Percentiles rank a stretch among this genome's conserved stretches.
Conservation (phyloP, 441 rosid species). For the Populus tomentosa region DNA sequence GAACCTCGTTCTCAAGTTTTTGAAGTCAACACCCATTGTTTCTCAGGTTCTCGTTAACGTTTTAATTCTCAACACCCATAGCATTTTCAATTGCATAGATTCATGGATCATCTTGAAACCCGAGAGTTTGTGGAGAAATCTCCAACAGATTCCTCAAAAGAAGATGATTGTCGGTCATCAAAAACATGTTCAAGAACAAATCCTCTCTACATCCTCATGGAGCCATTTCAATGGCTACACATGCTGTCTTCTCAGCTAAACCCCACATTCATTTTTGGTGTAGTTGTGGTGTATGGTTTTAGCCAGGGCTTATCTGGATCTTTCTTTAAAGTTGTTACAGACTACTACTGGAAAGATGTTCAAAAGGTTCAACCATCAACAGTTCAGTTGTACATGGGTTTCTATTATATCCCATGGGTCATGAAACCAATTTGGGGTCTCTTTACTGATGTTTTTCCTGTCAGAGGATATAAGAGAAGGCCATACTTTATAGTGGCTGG, state of each 20-base stretch:
- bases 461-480: slow-evolving; percentile 62
- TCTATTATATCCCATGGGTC: slow-evolving; percentile 80
- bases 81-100: background rate
- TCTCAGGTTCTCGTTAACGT: background rate
- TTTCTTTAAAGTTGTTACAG: slow-evolving; percentile 63
- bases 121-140: slow-evolving; percentile 12
- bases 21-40: background rate
- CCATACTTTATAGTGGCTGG: slow-evolving; percentile 75
- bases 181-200: slow-evolving; percentile 5
- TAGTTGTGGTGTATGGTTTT: slow-evolving; percentile 66
- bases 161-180: background rate
- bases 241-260: slow-evolving; percentile 61
- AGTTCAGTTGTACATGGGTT: slow-evolving; percentile 62
- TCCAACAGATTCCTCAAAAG: background rate
- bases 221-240: slow-evolving; percentile 69
- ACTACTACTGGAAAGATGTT: slow-evolving; percentile 79
- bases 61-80: background rate
- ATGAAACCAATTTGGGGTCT: slow-evolving; percentile 85
- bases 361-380: slow-evolving; percentile 63
- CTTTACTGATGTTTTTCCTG: slow-evolving; percentile 66
- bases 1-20: background rate
- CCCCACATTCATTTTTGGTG: slow-evolving; percentile 54
- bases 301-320: slow-evolving; percentile 73
- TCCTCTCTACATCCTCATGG: slow-evolving; percentile 34
- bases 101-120: slow-evolving; percentile 18